phyloP scores from a whole-genome alignment of 306 rosid genomes.

The Vachellia pachyceras region DNA sequence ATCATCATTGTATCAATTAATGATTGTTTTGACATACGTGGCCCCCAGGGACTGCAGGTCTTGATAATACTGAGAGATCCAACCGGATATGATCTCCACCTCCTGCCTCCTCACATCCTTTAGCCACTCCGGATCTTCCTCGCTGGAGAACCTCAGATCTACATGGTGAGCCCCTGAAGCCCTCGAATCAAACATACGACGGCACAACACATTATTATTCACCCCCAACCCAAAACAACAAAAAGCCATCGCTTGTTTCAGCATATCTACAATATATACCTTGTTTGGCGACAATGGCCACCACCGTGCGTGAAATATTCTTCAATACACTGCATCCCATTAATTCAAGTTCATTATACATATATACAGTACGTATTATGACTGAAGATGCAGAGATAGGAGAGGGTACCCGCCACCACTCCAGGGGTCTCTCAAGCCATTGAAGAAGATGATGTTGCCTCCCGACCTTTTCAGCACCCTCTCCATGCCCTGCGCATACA shows the following conservation, averaged over 20 bases:
- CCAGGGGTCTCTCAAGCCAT: slow-evolving; percentile 97
- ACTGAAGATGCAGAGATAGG: not conserved
- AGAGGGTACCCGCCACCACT: slow-evolving; percentile 91
- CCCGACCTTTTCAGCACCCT: slow-evolving; percentile 67
- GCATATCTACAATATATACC: slow-evolving; percentile 49
- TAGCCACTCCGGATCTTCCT: slow-evolving; percentile 84
- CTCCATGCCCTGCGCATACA: slow-evolving; percentile 50
- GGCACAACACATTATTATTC: not conserved
- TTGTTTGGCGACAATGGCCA: slow-evolving; percentile 80
- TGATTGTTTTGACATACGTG: not conserved
- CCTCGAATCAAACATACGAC: too few species aligned
- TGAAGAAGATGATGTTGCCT: slow-evolving; percentile 88
- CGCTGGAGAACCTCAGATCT: slow-evolving; percentile 69
- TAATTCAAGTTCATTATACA: not conserved
- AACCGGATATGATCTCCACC: slow-evolving; percentile 54
- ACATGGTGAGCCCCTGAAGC: slow-evolving; percentile 88
- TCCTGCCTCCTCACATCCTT: slow-evolving; percentile 68
- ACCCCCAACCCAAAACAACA: too few species aligned
- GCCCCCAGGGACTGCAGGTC: slow-evolving; percentile 36
- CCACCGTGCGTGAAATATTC: slow-evolving; percentile 61
- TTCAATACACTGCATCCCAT: slow-evolving; percentile 68
- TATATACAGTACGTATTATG: too few species aligned
- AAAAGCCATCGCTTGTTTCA: not conserved
- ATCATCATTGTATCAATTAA: too few species aligned
- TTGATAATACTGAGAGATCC: slow-evolving; percentile 67